A percentile compares a stretch with the other conserved stretches of the same genome.
Conservation (phyloP, 1,139 yeast genomes). For the Zygoascus sp. region DNA sequence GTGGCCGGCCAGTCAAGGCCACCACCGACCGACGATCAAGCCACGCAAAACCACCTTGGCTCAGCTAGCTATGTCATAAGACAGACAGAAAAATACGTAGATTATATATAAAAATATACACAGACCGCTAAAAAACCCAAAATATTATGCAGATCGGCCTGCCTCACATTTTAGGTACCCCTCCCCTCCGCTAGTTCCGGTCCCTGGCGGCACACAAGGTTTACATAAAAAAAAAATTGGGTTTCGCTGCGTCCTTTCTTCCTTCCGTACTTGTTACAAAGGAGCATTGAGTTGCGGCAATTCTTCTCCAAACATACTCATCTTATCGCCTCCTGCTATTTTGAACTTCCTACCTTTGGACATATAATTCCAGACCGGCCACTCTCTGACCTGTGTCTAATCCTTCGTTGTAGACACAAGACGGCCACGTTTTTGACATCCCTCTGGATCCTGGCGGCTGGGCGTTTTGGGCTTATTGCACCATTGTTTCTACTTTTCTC, state of each 20-base stretch:
- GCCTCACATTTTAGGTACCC: too few relatives aligned
- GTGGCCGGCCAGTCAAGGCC: too few relatives aligned
- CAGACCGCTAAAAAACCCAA: not conserved
- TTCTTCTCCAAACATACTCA: not conserved
- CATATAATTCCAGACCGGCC: too few relatives aligned
- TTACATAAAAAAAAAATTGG: not conserved
- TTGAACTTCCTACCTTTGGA: too few relatives aligned
- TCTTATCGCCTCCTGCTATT: too few relatives aligned
- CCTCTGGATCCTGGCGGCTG: not conserved
- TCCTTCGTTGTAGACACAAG: too few relatives aligned
- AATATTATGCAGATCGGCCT: not conserved
- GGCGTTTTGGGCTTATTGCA: not conserved
- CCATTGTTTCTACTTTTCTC: not conserved
- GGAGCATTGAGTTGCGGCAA: constrained; percentile 2
- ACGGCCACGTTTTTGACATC: too few relatives aligned
- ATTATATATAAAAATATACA: not conserved
- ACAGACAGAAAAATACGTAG: not conserved
- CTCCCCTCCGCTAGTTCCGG: constrained; percentile 2
- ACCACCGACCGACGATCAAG: too few relatives aligned
- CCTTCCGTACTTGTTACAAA: not conserved
- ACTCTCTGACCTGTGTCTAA: not conserved
- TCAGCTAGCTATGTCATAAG: too few relatives aligned
- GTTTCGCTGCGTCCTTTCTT: not conserved
- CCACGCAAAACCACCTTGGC: too few relatives aligned
- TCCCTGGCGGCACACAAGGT: not conserved